These are phyloP conservation scores for Stephania cephalantha DNA, from an alignment of 164 flowering plant genomes.

Conservation along the genomic window DNA sequence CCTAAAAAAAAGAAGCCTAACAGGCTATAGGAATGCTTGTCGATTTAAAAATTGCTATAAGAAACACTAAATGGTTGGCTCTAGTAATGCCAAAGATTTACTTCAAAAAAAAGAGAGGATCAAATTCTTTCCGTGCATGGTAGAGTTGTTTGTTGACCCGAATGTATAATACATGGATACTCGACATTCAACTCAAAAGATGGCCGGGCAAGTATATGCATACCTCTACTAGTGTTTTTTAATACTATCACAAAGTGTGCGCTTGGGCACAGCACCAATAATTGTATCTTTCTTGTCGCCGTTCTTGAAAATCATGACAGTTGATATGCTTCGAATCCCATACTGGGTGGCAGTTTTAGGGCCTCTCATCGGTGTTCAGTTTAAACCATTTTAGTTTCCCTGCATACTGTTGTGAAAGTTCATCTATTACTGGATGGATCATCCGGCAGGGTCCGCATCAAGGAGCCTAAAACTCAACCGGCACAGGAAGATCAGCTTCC, in stretches of 20 bases:
- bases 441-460: conserved; percentile 98
- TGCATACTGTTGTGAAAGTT: conserved; percentile 52
- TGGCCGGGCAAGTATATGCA: conserved; percentile 3
- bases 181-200: not conserved
- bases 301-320: conserved; percentile 73
- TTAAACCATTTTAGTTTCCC: conserved; percentile 80
- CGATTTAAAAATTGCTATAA: not conserved
- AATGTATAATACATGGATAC: not conserved
- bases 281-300: conserved; percentile 89
- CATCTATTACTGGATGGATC: conserved; percentile 75
- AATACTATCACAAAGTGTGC: conserved; percentile 57
- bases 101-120: not conserved
- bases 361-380: conserved; percentile 76
- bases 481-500: conserved; percentile 47
- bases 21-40: not conserved
- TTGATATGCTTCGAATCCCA: conserved; percentile 87
- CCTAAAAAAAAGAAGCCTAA: not conserved
- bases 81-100: not conserved
- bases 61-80: not conserved
- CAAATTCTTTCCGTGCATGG: not conserved
- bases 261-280: conserved; percentile 87
- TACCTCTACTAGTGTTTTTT: conserved; percentile 61
- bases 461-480: conserved; percentile 96
- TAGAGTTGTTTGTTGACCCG: not conserved
- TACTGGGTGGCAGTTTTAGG: conserved; percentile 58